Percentiles rank a stretch among this genome's conserved stretches.
phyloP scores from a whole-genome alignment of 2,329 filamentous ascomycete genomes.

The Colletotrichum cordylinicola region DNA sequence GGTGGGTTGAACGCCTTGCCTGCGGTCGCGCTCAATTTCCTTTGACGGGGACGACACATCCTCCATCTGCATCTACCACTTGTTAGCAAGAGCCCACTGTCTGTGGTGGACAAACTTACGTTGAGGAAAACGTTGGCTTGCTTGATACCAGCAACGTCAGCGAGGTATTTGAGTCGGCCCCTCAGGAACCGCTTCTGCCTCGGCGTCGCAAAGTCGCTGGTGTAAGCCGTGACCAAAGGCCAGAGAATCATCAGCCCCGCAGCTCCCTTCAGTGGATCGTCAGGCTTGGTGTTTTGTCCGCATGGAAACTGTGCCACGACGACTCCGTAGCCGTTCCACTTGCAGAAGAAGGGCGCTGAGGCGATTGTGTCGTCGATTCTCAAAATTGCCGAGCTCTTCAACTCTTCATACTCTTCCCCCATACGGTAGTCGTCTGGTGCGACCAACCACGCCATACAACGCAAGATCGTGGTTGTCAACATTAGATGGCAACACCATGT shows the following conservation, averaged over 20 bases:
- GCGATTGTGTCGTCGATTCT: slow-evolving; percentile 25
- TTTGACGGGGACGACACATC: slow-evolving; percentile 11
- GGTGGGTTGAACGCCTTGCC: neutral
- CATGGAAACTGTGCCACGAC: slow-evolving; percentile 21
- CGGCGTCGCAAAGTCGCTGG: slow-evolving; percentile 24
- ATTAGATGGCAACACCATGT: slow-evolving; percentile 26
- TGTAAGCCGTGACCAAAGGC: slow-evolving; percentile 24
- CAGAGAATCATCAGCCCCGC: slow-evolving; percentile 24
- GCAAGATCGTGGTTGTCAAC: slow-evolving; percentile 26
- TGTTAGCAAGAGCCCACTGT: neutral
- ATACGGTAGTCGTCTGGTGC: slow-evolving; percentile 22
- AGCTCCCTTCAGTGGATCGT: slow-evolving; percentile 24
- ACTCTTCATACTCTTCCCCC: slow-evolving; percentile 23
- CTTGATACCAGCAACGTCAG: slow-evolving; percentile 25
- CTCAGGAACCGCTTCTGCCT: slow-evolving; percentile 24
- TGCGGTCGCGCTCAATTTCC: slow-evolving; percentile 20
- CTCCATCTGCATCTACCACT: neutral
- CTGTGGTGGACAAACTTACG: slow-evolving; percentile 1
- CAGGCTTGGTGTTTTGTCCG: slow-evolving; percentile 6
- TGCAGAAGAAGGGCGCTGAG: slow-evolving; percentile 23
- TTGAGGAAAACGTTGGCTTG: slow-evolving; percentile 26
- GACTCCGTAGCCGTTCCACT: slow-evolving; percentile 24
- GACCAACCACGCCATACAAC: slow-evolving; percentile 27
- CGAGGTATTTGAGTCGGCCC: slow-evolving; percentile 23
- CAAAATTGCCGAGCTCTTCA: slow-evolving; percentile 19